Percentiles rank a stretch among this genome's conserved stretches.
Conservation (phyloP, 768 basidiomycete genomes). For the Daedaleopsis nitida region DNA sequence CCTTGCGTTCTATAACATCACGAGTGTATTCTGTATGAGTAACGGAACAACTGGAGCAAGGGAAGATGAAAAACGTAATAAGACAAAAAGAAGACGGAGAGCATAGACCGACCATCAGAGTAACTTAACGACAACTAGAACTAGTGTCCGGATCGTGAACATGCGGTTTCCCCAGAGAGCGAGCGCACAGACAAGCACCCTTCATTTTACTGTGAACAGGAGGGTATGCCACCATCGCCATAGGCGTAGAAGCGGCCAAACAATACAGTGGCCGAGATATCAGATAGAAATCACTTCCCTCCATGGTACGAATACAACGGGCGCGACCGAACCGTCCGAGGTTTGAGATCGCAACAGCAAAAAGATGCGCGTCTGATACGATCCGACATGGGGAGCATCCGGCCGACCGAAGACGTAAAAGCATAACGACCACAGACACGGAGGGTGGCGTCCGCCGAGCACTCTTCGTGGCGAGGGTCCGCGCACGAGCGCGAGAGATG, state of each 20-base stretch:
- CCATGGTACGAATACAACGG: no score
- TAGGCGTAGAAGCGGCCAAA: no score
- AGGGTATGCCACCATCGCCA: no score
- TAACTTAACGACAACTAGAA: neutral
- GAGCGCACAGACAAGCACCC: no score
- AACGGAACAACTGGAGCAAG: neutral
- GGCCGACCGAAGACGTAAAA: neutral
- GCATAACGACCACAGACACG: neutral
- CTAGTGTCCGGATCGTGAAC: neutral
- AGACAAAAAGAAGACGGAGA: neutral
- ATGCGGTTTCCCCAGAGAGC: neutral
- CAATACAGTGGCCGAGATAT: no score
- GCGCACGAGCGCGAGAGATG: neutral
- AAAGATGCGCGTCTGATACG: neutral
- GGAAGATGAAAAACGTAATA: neutral
- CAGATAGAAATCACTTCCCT: no score
- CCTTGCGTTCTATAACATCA: conserved; percentile 66
- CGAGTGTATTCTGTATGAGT: conserved; percentile 1
- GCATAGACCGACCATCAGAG: neutral
- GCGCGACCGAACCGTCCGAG: no score
- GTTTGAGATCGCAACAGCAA: neutral
- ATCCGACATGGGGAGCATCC: neutral
- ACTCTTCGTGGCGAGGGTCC: no score
- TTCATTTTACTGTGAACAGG: no score
- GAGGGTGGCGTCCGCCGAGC: no score